Percentiles rank a stretch among this genome's conserved stretches.
Evolutionary conservation across 2,329 filamentous ascomycete species (phyloP).

Genomic region (Aspergillus viridinutans): DNA sequence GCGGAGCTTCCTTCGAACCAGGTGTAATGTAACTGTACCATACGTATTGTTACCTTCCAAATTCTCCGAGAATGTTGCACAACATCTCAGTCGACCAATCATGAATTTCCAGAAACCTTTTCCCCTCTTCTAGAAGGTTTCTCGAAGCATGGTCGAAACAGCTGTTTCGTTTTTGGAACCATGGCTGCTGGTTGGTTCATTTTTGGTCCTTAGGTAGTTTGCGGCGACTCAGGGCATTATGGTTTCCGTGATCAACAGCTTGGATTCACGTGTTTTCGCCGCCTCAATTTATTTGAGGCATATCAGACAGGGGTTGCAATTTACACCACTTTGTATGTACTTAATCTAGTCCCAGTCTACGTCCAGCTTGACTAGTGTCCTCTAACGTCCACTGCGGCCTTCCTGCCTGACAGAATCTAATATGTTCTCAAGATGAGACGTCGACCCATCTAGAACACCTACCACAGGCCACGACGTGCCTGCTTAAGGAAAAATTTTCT

Average conservation of each 20-base stretch:
- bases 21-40: not conserved
- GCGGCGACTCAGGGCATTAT: not conserved
- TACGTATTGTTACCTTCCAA: not conserved
- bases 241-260: not conserved
- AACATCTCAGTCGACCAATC: not conserved
- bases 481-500: not conserved
- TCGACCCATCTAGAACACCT: not conserved
- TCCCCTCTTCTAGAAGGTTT: slow-evolving; percentile 14
- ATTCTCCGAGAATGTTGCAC: not conserved
- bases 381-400: too few species aligned
- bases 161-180: not conserved
- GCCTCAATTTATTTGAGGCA: not conserved
- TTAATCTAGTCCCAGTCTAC: too few species aligned
- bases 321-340: too few species aligned
- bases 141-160: slow-evolving; percentile 6
- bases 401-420: too few species aligned
- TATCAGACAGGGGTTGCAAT: not conserved
- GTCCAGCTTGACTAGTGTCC: not conserved
- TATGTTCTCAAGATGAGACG: too few species aligned
- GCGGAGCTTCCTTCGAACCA: too few species aligned
- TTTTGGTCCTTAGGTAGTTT: not conserved
- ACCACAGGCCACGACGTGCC: not conserved
- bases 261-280: not conserved
- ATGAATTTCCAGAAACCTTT: not conserved
- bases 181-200: not conserved